Evolutionary conservation across 768 basidiomycete genomes (phyloP).

Genomic region (Coprinellus aureogranulatus): DNA sequence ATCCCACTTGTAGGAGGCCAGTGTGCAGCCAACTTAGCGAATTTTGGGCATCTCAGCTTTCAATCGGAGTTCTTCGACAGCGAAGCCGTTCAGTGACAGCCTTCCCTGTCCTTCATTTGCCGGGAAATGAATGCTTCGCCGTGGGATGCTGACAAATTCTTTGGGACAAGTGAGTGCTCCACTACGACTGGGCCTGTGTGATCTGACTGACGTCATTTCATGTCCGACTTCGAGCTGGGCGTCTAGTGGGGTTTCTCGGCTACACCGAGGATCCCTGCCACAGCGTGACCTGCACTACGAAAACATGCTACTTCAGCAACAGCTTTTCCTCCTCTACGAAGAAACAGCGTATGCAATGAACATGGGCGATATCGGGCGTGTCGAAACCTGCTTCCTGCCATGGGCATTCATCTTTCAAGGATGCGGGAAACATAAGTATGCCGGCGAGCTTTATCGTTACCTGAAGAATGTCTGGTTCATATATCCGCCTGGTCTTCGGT

Average conservation of each 20-base stretch:
- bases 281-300: constrained; percentile 30
- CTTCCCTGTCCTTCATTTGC: too few species aligned
- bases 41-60: too few species aligned
- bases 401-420: constrained; percentile 29
- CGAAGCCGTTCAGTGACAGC: too few species aligned
- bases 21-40: too few species aligned
- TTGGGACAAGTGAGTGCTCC: too few species aligned
- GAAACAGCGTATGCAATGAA: constrained; percentile 36
- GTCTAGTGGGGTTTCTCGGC: not conserved
- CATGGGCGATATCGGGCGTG: constrained; percentile 26
- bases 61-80: too few species aligned
- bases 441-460: constrained; percentile 25
- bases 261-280: too few species aligned
- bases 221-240: not conserved
- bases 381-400: constrained; percentile 21
- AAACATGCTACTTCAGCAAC: constrained; percentile 29
- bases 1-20: too few species aligned
- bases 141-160: too few species aligned
- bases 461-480: constrained; percentile 22
- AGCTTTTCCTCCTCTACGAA: constrained; percentile 39
- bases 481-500: constrained; percentile 19
- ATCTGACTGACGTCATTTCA: too few species aligned
- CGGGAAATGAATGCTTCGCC: too few species aligned
- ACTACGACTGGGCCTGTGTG: too few species aligned
- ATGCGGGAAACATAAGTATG: constrained; percentile 35